Evolutionary conservation across 169 alveolate species (phyloP).

Genomic region (Babesia sp.): DNA sequence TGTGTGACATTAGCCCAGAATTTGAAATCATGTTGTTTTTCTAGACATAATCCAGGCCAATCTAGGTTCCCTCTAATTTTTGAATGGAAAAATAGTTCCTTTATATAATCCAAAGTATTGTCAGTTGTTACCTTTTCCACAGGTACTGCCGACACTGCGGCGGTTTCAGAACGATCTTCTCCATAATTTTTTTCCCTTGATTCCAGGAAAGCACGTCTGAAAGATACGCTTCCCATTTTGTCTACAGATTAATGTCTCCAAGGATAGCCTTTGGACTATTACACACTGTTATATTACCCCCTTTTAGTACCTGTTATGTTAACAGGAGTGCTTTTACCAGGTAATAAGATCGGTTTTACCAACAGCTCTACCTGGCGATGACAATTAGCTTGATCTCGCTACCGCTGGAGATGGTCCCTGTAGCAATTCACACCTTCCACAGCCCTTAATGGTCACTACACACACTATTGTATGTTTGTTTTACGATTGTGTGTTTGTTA

Average conservation of each 20-base stretch:
- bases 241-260: background rate
- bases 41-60: constrained; percentile 49
- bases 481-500: too few species aligned
- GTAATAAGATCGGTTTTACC: too few species aligned
- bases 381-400: too few species aligned
- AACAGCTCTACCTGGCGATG: too few species aligned
- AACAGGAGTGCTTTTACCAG: too few species aligned
- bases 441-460: too few species aligned
- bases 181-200: background rate
- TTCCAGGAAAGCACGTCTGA: constrained; percentile 1
- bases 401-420: too few species aligned
- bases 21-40: constrained; percentile 54
- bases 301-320: too few species aligned
- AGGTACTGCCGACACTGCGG: background rate
- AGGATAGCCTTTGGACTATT: background rate
- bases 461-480: too few species aligned
- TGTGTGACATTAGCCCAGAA: constrained; percentile 70
- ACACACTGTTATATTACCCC: too few species aligned
- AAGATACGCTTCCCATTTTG: background rate
- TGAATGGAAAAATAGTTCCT: constrained; percentile 55
- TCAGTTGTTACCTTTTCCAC: background rate
- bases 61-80: constrained; percentile 22
- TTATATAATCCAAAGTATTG: constrained; percentile 24
- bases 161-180: background rate
- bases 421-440: too few species aligned